A percentile compares a stretch with the other conserved stretches of the same genome.
Evolutionary conservation across 805 yeast species (phyloP).

Genomic region (Ogataea trehalophila): DNA sequence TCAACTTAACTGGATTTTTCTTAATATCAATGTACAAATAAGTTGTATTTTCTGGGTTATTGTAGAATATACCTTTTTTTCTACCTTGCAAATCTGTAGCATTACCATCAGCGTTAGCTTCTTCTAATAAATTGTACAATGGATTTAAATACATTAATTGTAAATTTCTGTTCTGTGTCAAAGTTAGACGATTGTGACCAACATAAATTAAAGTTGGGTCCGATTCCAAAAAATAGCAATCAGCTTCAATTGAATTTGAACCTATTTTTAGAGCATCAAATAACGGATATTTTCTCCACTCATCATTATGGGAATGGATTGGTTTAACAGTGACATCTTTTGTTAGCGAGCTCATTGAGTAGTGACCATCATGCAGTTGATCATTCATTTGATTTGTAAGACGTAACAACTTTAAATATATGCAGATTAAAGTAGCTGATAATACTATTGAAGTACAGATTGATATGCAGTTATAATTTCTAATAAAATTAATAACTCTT

Average conservation of each 20-base stretch:
- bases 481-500: background rate
- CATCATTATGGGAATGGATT: slow-evolving; percentile 68
- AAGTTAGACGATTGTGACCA: slow-evolving; percentile 51
- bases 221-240: slow-evolving; percentile 45
- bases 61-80: slow-evolving; percentile 38
- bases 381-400: slow-evolving; percentile 7
- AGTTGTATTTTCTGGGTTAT: slow-evolving; percentile 42
- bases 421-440: slow-evolving; percentile 6
- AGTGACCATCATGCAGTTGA: background rate
- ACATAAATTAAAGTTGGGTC: slow-evolving; percentile 40
- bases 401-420: slow-evolving; percentile 6
- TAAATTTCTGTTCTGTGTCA: slow-evolving; percentile 41
- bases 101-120: slow-evolving; percentile 34
- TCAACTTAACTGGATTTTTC: slow-evolving; percentile 38
- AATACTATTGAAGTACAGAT: slow-evolving; percentile 6
- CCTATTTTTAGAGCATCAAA: slow-evolving; percentile 53
- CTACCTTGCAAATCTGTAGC: background rate
- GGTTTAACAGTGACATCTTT: slow-evolving; percentile 26
- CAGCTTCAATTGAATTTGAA: slow-evolving; percentile 59
- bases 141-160: slow-evolving; percentile 49
- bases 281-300: slow-evolving; percentile 56
- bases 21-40: slow-evolving; percentile 62
- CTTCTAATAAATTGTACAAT: slow-evolving; percentile 41
- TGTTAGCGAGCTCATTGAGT: slow-evolving; percentile 17
- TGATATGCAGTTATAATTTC: slow-evolving; percentile 2